phyloP scores from a whole-genome alignment of 2,329 filamentous ascomycete genomes.

The Cladophialophora psammophila region DNA sequence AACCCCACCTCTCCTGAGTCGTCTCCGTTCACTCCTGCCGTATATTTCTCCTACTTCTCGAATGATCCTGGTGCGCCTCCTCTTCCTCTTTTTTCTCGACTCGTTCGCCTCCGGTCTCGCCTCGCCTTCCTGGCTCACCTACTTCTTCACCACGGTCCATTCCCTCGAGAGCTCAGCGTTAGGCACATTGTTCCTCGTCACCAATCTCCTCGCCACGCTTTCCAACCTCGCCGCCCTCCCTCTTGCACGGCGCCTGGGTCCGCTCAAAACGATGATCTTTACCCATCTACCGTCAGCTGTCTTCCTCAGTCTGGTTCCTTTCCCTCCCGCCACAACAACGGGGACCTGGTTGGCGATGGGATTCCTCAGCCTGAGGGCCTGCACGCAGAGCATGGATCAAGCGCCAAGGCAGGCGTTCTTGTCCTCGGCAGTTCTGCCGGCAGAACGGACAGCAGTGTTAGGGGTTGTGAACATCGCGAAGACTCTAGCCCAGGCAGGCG shows the following conservation, averaged over 20 bases:
- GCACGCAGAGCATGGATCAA: slow-evolving; percentile 72
- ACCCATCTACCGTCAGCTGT: slow-evolving; percentile 74
- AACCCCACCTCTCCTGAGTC: neutral
- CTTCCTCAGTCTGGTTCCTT: slow-evolving; percentile 68
- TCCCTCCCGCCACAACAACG: slow-evolving; percentile 54
- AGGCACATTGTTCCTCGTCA: slow-evolving; percentile 61
- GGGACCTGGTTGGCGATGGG: slow-evolving; percentile 61
- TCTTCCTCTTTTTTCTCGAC: slow-evolving; percentile 70
- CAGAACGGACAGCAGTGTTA: slow-evolving; percentile 75
- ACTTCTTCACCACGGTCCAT: slow-evolving; percentile 64
- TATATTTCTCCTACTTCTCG: slow-evolving; percentile 5
- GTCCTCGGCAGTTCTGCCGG: slow-evolving; percentile 67
- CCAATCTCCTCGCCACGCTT: slow-evolving; percentile 51
- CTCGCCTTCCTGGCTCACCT: slow-evolving; percentile 61
- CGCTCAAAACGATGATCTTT: slow-evolving; percentile 74
- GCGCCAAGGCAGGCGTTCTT: slow-evolving; percentile 74
- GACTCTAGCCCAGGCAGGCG: slow-evolving; percentile 67
- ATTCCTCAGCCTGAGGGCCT: slow-evolving; percentile 68
- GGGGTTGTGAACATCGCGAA: slow-evolving; percentile 74
- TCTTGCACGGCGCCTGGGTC: slow-evolving; percentile 69
- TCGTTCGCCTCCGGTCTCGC: slow-evolving; percentile 74
- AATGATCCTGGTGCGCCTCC: neutral
- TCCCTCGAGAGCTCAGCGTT: slow-evolving; percentile 58
- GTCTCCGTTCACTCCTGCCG: neutral
- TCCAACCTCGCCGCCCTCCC: slow-evolving; percentile 63